Evolutionary conservation across 139 green algal genomes (phyloP).

Genomic region (Ulvella scutata): DNA sequence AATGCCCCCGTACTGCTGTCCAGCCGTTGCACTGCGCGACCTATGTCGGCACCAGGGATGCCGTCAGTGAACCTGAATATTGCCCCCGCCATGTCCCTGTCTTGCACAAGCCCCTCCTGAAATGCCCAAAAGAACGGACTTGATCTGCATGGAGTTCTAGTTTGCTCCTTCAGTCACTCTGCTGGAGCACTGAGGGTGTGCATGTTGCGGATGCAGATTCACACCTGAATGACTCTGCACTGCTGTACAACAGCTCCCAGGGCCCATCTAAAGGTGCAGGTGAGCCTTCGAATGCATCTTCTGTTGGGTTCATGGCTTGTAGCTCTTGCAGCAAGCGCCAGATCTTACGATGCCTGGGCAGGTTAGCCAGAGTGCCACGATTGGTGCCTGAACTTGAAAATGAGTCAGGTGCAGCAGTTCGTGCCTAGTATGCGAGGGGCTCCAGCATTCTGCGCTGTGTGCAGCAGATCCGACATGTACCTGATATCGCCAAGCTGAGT

Average conservation of each 20-base stretch:
- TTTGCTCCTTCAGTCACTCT: too few relatives aligned
- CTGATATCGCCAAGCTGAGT: too few relatives aligned
- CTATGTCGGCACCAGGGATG: conserved; percentile 11
- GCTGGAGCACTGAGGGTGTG: background rate
- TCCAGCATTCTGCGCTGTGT: too few relatives aligned
- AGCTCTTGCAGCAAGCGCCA: background rate
- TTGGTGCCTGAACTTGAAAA: background rate
- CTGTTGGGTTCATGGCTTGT: background rate
- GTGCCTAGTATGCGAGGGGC: too few relatives aligned
- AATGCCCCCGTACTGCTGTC: conserved; percentile 10
- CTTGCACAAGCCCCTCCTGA: conserved; percentile 15
- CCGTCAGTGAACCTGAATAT: conserved; percentile 20
- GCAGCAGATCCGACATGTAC: too few relatives aligned
- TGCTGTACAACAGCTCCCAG: conserved; percentile 18
- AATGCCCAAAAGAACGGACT: conserved; percentile 23
- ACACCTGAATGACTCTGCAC: conserved; percentile 10
- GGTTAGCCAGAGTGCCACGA: background rate
- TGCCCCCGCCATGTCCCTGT: background rate
- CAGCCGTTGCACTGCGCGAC: conserved; percentile 10
- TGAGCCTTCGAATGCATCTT: background rate
- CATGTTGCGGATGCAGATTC: background rate
- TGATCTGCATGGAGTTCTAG: conserved; percentile 4
- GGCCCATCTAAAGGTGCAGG: conserved; percentile 9
- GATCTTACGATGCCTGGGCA: background rate
- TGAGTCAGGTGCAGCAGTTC: too few relatives aligned